Conservation (phyloP, 75 land plant genomes). For the Sequoiadendron giganteum region DNA sequence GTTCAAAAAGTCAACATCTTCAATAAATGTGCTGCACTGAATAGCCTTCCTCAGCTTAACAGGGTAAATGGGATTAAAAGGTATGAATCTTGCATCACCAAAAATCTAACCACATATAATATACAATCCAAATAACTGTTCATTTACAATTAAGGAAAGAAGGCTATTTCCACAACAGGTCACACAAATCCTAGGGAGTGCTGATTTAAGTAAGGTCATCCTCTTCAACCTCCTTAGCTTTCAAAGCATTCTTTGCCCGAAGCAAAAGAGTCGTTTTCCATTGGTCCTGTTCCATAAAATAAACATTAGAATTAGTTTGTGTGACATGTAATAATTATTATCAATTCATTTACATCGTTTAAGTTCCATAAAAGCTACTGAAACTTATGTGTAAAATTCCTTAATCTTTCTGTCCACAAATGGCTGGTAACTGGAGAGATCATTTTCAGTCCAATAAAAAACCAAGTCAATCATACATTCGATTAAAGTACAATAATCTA, state of each 20-base stretch:
- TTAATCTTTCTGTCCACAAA: not conserved
- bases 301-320: not conserved
- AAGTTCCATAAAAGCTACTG: not conserved
- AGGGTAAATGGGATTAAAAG: not conserved
- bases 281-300: conserved; percentile 48
- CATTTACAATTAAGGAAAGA: not conserved
- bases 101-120: not conserved
- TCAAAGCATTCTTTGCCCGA: conserved; percentile 74
- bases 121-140: not conserved
- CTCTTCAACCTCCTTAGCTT: conserved; percentile 64
- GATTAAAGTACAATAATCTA: not conserved
- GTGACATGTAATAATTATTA: not conserved
- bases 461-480: not conserved
- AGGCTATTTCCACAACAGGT: not conserved
- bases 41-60: not conserved
- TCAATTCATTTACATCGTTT: not conserved
- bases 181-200: not conserved
- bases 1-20: not conserved
- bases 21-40: not conserved
- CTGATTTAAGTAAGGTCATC: conserved; percentile 56
- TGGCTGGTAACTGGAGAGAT: not conserved
- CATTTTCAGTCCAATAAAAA: not conserved
- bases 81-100: not conserved
- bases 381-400: not conserved
- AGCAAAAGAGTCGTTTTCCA: conserved; percentile 89